Evolutionary conservation across 164 flowering plant species (phyloP).

Genomic region (Annona cherimola): DNA sequence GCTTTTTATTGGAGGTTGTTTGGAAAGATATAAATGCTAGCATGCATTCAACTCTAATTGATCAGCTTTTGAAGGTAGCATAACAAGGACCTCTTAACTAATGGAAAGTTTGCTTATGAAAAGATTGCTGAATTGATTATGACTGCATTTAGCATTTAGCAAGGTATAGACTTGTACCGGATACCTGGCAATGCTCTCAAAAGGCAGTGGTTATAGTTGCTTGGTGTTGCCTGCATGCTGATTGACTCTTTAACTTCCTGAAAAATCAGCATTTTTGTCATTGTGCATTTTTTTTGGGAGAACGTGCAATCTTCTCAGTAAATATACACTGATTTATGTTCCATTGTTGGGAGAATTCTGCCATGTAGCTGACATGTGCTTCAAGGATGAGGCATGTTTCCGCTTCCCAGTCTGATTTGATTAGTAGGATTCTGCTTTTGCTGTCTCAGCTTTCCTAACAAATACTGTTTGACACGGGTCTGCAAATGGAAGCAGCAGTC

Average conservation of each 20-base stretch:
- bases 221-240: slow-evolving; percentile 99
- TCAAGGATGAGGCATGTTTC: slow-evolving; percentile 72
- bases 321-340: slow-evolving; percentile 95
- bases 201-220: slow-evolving; percentile 73
- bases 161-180: slow-evolving; percentile 97
- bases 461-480: slow-evolving; percentile 38
- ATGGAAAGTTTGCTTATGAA: not conserved
- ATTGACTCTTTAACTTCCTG: slow-evolving; percentile 66
- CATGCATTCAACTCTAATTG: slow-evolving; percentile 88
- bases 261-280: no score
- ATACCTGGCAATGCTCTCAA: slow-evolving; percentile 76
- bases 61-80: slow-evolving; percentile 96
- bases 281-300: not conserved
- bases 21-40: slow-evolving; percentile 83
- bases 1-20: slow-evolving; percentile 76
- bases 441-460: not conserved
- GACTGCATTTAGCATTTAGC: slow-evolving; percentile 65
- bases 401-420: not conserved
- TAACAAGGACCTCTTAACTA: not conserved
- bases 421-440: not conserved
- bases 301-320: slow-evolving; percentile 37
- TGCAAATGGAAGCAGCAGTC: slow-evolving; percentile 91
- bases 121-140: not conserved
- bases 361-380: slow-evolving; percentile 90
- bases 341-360: slow-evolving; percentile 98